phyloP scores from a whole-genome alignment of 257 asterid genomes.

The Salvia rosmarinus region DNA sequence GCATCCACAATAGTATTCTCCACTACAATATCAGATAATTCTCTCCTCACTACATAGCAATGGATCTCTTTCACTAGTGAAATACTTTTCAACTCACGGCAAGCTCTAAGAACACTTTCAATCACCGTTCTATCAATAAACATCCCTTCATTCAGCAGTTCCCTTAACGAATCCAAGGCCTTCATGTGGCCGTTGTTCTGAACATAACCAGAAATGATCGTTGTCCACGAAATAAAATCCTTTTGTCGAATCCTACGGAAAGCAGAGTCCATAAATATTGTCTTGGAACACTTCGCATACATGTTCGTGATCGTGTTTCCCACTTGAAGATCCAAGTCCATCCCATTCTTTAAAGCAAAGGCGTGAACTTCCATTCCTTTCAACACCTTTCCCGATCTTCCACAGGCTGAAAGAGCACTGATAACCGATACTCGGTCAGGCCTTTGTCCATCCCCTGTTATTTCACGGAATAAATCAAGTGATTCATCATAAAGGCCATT shows the following conservation, averaged over 20 bases:
- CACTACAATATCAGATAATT: conserved; percentile 46
- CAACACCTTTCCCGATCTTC: conserved; percentile 56
- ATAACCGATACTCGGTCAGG: conserved; percentile 68
- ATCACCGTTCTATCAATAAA: conserved; percentile 59
- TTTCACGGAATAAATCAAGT: conserved; percentile 49
- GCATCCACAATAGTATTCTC: conserved; percentile 61
- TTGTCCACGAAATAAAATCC: conserved; percentile 78
- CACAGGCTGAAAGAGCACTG: conserved; percentile 68
- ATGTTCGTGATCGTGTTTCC: conserved; percentile 75
- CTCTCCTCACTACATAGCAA: conserved; percentile 53
- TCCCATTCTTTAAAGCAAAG: conserved; percentile 60
- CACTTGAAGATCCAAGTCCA: conserved; percentile 64
- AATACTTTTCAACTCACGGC: conserved; percentile 56
- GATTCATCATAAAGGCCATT: conserved; percentile 57
- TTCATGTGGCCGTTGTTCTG: conserved; percentile 49
- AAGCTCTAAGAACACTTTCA: conserved; percentile 73
- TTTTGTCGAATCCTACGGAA: conserved; percentile 54
- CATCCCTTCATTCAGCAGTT: conserved; percentile 43
- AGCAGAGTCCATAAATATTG: conserved; percentile 55
- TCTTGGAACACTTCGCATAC: conserved; percentile 85
- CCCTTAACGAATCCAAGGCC: conserved; percentile 55
- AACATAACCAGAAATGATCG: conserved; percentile 66
- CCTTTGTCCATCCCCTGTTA: conserved; percentile 41
- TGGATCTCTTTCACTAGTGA: conserved; percentile 67
- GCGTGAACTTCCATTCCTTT: conserved; percentile 79